Conservation (phyloP, 495 filamentous ascomycete genomes). For the Podospora appendiculata region DNA sequence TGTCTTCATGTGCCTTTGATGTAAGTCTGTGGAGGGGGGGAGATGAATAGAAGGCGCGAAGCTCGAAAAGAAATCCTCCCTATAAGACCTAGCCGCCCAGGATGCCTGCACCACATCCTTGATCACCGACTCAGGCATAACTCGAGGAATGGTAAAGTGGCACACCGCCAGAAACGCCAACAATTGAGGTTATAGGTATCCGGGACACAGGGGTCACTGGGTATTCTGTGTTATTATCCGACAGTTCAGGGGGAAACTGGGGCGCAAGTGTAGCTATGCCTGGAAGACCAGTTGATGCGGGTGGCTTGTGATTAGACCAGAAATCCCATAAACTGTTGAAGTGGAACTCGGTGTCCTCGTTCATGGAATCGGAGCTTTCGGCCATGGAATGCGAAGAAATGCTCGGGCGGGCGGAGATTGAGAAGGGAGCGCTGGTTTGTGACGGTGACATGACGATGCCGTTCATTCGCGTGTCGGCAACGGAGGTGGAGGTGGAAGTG, state of each 20-base stretch:
- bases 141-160: conserved; percentile 9
- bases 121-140: conserved; percentile 2
- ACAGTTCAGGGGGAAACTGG: conserved; percentile 15
- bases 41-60: no score
- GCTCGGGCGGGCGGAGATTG: conserved; percentile 5
- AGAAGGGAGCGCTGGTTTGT: neutral
- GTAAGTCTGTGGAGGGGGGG: no score
- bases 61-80: no score
- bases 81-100: no score
- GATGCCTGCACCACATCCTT: no score
- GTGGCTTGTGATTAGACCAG: conserved; percentile 27
- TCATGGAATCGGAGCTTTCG: conserved; percentile 10
- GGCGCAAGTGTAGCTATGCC: conserved; percentile 5
- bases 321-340: conserved; percentile 49
- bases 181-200: neutral
- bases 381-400: conserved; percentile 10
- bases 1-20: no score
- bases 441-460: conserved; percentile 13
- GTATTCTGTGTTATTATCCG: conserved; percentile 11
- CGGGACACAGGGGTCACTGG: conserved; percentile 1
- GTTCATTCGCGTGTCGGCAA: conserved; percentile 11
- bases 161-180: conserved; percentile 1
- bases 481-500: conserved; percentile 2
- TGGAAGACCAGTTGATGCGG: conserved; percentile 7
- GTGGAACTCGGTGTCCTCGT: conserved; percentile 42